These are phyloP conservation scores for Neurospora crassa DNA, from an alignment of 2,329 filamentous ascomycete genomes.

Conservation along the genomic window DNA sequence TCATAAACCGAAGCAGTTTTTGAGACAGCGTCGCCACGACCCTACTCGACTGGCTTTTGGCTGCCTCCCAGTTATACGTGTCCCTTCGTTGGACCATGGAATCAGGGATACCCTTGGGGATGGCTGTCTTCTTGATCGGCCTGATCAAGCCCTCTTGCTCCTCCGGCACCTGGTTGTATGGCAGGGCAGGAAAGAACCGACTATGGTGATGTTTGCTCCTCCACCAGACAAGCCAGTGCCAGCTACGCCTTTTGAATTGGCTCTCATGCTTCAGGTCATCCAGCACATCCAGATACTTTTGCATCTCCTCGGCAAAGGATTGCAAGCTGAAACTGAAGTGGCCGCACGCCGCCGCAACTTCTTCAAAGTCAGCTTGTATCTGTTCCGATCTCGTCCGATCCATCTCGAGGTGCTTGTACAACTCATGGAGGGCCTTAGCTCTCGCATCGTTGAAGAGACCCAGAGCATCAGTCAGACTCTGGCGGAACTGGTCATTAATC, in stretches of 20 bases:
- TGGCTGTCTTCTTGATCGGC: slow-evolving; percentile 41
- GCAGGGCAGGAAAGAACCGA: slow-evolving; percentile 15
- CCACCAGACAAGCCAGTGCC: slow-evolving; percentile 88
- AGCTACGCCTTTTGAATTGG: slow-evolving; percentile 53
- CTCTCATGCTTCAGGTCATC: slow-evolving; percentile 73
- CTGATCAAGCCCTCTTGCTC: slow-evolving; percentile 35
- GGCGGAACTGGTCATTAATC: slow-evolving; percentile 70
- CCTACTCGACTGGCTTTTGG: slow-evolving; percentile 32
- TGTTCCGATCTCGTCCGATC: slow-evolving; percentile 59
- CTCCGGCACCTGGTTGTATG: slow-evolving; percentile 26
- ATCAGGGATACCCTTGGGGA: slow-evolving; percentile 47
- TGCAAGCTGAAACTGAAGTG: slow-evolving; percentile 91
- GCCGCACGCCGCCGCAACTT: slow-evolving; percentile 93
- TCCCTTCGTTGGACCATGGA: slow-evolving; percentile 42
- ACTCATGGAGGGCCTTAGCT: slow-evolving; percentile 61
- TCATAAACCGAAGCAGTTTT: slow-evolving; percentile 32
- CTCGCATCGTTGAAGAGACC: slow-evolving; percentile 69
- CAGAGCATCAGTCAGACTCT: slow-evolving; percentile 73
- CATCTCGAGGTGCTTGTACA: slow-evolving; percentile 74
- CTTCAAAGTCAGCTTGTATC: slow-evolving; percentile 87
- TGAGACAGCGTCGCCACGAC: slow-evolving; percentile 37
- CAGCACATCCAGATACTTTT: slow-evolving; percentile 70
- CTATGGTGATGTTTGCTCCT: slow-evolving; percentile 9
- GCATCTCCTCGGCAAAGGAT: slow-evolving; percentile 84
- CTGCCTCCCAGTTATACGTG: slow-evolving; percentile 47